Evolutionary conservation across 768 basidiomycete genomes (phyloP), one percentile per base, ranked within the genome.

Genomic region (Astraeus odoratus): DNA sequence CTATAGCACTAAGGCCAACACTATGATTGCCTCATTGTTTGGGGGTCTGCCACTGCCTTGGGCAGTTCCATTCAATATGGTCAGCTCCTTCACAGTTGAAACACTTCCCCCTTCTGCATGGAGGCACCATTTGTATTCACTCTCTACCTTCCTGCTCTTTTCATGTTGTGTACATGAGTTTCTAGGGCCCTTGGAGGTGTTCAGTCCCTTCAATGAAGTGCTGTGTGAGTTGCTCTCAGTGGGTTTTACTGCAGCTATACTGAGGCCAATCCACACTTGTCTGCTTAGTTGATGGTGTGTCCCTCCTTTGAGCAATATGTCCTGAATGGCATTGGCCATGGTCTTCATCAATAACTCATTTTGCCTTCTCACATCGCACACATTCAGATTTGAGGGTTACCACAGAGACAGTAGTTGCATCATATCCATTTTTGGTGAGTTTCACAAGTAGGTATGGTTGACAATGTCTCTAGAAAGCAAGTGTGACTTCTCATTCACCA

Each of bases 221-320:
- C 20, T 36, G 57, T 83, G 82, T 59, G 78, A 62, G 23, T 12
- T 24, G 19, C 20, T 8, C 15, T 10, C 19, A 24, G 19, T 38
- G 13, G 20, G 19, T 38, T 22, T 22, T 22, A 20, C 8, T 10
- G 36, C 2, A 13, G 36, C 36, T 8, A 22, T 23, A 12, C 36
- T 38, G 30, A 31, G 30, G 36, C 19, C 22, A 15, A 20, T 38
- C 18, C 36, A n/a, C 18, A 33, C 19, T 22, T 38, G 30, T 31
- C n/a, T 36, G 35, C 18, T 12, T 22, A 2, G 10, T 19, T 22
- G 18, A 24, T 13, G 19, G 22, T 22, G 8, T 23, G 30, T 31
- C 10, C 15, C 15, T 38, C 36, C 20, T 10, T 8, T 38, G 36
- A 38, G 3, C 13, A 15, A 2, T 38, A 22, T 10, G 36, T 19